phyloP scores from a whole-genome alignment of 805 yeast species.

The Metschnikowia kunwiensis region DNA sequence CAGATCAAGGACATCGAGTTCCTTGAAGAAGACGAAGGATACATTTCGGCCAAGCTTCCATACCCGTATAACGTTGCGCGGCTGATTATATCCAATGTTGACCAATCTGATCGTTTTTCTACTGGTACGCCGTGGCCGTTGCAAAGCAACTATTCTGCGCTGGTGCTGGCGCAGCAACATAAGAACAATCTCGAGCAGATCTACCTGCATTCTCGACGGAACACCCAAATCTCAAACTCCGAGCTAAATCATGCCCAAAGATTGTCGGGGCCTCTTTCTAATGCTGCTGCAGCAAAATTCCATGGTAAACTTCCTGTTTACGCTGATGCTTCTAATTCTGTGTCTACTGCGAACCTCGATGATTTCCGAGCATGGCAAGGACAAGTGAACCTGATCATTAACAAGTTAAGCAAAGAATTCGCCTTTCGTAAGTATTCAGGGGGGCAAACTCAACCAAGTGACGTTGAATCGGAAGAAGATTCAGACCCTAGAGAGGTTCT shows the following conservation, averaged over 20 bases:
- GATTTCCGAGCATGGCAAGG: constrained; percentile 54
- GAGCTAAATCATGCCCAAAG: constrained; percentile 30
- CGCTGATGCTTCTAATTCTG: constrained; percentile 1
- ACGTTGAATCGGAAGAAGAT: constrained; percentile 10
- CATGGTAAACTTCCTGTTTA: neutral
- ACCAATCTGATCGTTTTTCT: constrained; percentile 35
- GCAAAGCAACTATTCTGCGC: constrained; percentile 27
- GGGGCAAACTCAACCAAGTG: constrained; percentile 1
- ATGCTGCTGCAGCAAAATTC: constrained; percentile 3
- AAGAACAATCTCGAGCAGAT: constrained; percentile 39
- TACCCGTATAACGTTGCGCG: constrained; percentile 13
- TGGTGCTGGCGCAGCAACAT: constrained; percentile 28
- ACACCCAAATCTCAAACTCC: constrained; percentile 33
- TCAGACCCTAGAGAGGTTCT: constrained; percentile 13
- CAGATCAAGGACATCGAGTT: constrained; percentile 53
- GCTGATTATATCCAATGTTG: constrained; percentile 17
- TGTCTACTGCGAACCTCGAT: constrained; percentile 20
- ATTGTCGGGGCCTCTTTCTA: constrained; percentile 6
- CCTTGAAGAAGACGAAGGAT: constrained; percentile 28
- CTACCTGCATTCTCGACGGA: constrained; percentile 42
- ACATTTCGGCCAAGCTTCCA: neutral
- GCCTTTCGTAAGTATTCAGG: constrained; percentile 8
- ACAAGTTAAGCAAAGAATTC: constrained; percentile 42
- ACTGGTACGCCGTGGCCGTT: constrained; percentile 36
- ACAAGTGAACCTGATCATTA: constrained; percentile 48